Conservation (phyloP, 805 yeast species). For the Saturnispora ahearnii region DNA sequence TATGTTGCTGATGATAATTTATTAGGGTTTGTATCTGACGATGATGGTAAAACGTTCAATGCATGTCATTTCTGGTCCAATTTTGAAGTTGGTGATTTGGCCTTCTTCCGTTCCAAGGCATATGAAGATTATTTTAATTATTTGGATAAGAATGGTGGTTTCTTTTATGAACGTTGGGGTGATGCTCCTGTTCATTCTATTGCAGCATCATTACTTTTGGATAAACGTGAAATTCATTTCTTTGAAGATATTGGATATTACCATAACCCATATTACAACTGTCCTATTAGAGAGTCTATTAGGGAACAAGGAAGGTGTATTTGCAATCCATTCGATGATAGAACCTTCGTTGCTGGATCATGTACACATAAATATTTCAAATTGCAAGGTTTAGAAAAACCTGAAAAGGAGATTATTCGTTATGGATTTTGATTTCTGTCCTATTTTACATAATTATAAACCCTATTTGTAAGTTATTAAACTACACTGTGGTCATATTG, state of each 20-base stretch:
- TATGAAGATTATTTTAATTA: conserved; percentile 61
- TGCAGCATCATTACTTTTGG: conserved; percentile 70
- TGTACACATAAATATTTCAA: conserved; percentile 57
- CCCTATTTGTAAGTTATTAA: neutral
- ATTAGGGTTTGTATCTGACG: conserved; percentile 59
- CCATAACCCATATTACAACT: conserved; percentile 71
- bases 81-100: conserved; percentile 69
- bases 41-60: conserved; percentile 59
- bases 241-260: conserved; percentile 77
- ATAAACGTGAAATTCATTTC: conserved; percentile 61
- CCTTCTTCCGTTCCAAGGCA: conserved; percentile 63
- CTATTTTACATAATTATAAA: too few relatives aligned
- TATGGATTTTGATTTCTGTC: conserved; percentile 1
- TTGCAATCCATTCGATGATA: conserved; percentile 65
- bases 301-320: conserved; percentile 55
- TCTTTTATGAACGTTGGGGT: conserved; percentile 88
- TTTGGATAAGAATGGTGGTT: conserved; percentile 75
- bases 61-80: conserved; percentile 88
- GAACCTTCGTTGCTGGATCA: conserved; percentile 63
- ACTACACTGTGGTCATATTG: neutral
- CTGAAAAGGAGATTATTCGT: conserved; percentile 1
- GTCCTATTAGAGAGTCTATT: conserved; percentile 59
- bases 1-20: conserved; percentile 51
- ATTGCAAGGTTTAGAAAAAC: conserved; percentile 41
- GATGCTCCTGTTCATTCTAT: conserved; percentile 88